phyloP scores from a whole-genome alignment of 306 rosid species.

The Inga leiocalycina region DNA sequence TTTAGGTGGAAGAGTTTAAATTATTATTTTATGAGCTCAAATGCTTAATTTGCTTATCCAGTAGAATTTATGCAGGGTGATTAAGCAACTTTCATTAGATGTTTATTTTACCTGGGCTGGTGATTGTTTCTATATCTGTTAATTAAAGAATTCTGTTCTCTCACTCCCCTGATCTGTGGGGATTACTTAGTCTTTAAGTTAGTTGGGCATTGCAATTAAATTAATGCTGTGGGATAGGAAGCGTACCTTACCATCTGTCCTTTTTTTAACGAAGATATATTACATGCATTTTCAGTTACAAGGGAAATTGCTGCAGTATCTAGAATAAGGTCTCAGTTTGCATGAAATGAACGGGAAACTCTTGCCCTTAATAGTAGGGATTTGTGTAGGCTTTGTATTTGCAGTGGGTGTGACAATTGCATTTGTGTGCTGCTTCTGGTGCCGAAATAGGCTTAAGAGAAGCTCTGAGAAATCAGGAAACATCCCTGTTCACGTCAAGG shows the following conservation, averaged over 20 bases:
- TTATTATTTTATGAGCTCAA: not conserved
- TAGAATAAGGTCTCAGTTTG: slow-evolving; percentile 21
- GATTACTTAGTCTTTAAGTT: not conserved
- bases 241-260: not conserved
- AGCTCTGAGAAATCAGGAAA: slow-evolving; percentile 58
- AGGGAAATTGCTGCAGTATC: slow-evolving; percentile 15
- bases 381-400: slow-evolving; percentile 70
- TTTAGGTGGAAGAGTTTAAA: not conserved
- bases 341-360: slow-evolving; percentile 34
- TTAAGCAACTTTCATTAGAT: slow-evolving; percentile 6
- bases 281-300: slow-evolving; percentile 35
- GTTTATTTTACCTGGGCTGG: not conserved
- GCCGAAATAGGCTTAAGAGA: slow-evolving; percentile 58
- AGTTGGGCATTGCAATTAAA: not conserved
- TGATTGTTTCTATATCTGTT: not conserved
- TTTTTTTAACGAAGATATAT: slow-evolving; percentile 17
- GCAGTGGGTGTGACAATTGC: slow-evolving; percentile 65
- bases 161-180: slow-evolving; percentile 8
- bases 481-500: slow-evolving; percentile 53
- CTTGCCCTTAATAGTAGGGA: slow-evolving; percentile 62
- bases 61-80: not conserved
- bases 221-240: slow-evolving; percentile 1
- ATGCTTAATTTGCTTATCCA: not conserved
- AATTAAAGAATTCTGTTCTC: not conserved
- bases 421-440: slow-evolving; percentile 50